Evolutionary conservation across 31 red algal species (phyloP), one percentile per base, ranked within the genome.

Genomic region (Endocladia muricata): DNA sequence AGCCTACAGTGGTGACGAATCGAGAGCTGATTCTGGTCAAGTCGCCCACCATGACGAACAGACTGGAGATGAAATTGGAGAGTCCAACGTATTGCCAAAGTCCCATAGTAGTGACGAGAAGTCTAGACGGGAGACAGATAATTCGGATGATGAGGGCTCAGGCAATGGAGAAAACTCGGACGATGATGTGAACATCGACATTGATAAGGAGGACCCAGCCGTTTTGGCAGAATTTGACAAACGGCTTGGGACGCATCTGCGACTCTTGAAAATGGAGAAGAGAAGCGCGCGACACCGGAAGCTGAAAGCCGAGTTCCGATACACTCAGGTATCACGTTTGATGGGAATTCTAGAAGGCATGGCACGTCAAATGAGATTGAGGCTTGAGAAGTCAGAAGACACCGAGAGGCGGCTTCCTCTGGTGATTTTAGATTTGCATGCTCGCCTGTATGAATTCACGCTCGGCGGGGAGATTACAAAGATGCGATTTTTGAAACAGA

Each of bases 361-460:
- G 3, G 63, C 73, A 6, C 62, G 63, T 36, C 39, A 32, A 32
- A 29, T 79, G 38, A 30, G 67, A 23, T 22, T 88, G 22, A 15
- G 68, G 19, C 40, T 84, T 1, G 36, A 59, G 37, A 76, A 49
- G 35, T 61, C 68, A 21, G n/a, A 79, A 39, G 61, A 78, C 1
- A 41, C 39, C 38, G 66, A 64, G 35, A 51, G 36, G 35, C 33
- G 67, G 36, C 55, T 38, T 2, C 61, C 61, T 1, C 26, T 88
- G 11, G 75, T 80, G 7, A 74, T 88, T 55, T 22, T 88, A 37
- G 84, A 88, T 59, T 68, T 79, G 33, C 74, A 73, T 4, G 75
- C 69, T 35, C 84, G 84, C 6, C 44, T 88, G 29, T 79, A 73
- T 55, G 84, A 88, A 68, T 79, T 88, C 76, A 76, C 21, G 0